Conservation (phyloP, 2,329 filamentous ascomycete genomes). For the Colletotrichum sidae region DNA sequence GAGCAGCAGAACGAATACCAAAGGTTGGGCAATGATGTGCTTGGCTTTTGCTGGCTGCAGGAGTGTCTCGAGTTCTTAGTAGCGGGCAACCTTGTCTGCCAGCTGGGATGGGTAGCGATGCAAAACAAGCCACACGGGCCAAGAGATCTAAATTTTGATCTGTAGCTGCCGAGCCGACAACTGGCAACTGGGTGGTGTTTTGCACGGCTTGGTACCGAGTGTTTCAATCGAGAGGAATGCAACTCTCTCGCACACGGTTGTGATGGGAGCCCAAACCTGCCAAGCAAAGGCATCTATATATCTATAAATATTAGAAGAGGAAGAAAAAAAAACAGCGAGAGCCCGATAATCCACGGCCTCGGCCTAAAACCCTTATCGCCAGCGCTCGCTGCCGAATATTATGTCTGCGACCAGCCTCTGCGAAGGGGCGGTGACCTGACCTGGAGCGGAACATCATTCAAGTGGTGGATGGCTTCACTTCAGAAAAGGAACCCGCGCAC, state of each 20-base stretch:
- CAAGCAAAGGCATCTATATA: slow-evolving; percentile 20
- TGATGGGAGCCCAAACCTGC: slow-evolving; percentile 23
- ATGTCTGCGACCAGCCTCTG: background rate
- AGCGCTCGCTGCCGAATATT: slow-evolving; percentile 14
- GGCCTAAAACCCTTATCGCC: slow-evolving; percentile 25
- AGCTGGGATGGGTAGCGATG: slow-evolving; percentile 10
- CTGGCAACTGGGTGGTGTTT: slow-evolving; percentile 6
- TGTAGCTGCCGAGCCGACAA: slow-evolving; percentile 3
- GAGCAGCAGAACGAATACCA: background rate
- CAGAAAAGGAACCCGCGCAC: slow-evolving; percentile 36
- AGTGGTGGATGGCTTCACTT: slow-evolving; percentile 1
- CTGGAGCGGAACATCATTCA: slow-evolving; percentile 15
- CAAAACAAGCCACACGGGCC: slow-evolving; percentile 21
- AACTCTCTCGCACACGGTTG: slow-evolving; percentile 16
- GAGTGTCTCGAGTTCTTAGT: slow-evolving; percentile 3
- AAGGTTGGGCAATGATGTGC: slow-evolving; percentile 24
- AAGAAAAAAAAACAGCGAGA: slow-evolving; percentile 10
- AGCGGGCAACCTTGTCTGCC: background rate
- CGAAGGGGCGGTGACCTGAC: background rate
- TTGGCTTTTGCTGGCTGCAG: background rate
- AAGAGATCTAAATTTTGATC: slow-evolving; percentile 34
- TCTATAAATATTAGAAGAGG: slow-evolving; percentile 8
- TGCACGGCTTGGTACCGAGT: slow-evolving; percentile 31
- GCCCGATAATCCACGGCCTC: background rate
- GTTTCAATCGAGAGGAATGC: slow-evolving; percentile 30